A percentile compares a stretch with the other conserved stretches of the same genome.
phyloP scores from a whole-genome alignment of 2,329 filamentous ascomycete species.

The Stemphylium vesicarium region DNA sequence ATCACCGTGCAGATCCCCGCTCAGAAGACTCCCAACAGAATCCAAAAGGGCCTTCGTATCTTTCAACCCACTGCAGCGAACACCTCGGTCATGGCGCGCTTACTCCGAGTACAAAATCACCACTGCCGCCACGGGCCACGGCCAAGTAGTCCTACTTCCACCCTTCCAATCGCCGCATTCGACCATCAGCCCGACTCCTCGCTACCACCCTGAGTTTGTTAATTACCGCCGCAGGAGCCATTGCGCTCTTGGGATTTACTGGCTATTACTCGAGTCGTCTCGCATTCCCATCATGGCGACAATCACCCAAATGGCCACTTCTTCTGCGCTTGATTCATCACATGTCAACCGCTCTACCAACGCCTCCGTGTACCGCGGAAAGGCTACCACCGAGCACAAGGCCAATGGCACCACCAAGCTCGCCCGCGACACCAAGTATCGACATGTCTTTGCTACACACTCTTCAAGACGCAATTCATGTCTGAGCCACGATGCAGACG shows the following conservation, averaged over 20 bases:
- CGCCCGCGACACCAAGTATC: conserved; percentile 69
- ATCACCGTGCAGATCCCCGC: conserved; percentile 24
- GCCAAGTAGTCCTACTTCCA: conserved; percentile 29
- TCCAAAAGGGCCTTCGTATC: conserved; percentile 12
- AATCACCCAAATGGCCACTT: conserved; percentile 28
- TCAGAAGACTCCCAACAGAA: conserved; percentile 29
- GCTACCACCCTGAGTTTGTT: conserved; percentile 6
- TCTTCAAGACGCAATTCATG: conserved; percentile 74
- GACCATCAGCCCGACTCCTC: conserved; percentile 17
- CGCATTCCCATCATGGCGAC: conserved; percentile 40
- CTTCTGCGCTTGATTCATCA: conserved; percentile 32
- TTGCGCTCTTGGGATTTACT: conserved; percentile 6
- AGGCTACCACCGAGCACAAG: conserved; percentile 26
- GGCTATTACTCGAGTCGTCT: conserved; percentile 7
- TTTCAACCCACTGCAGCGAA: conserved; percentile 15
- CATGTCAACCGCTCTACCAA: conserved; percentile 27
- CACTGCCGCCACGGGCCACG: conserved; percentile 14
- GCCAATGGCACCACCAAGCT: conserved; percentile 23
- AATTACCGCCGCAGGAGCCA: conserved; percentile 8
- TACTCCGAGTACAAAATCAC: conserved; percentile 6
- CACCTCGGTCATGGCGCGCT: conserved; percentile 17
- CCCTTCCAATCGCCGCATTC: conserved; percentile 22
- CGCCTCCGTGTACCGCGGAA: conserved; percentile 34
- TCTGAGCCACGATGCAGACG: conserved; percentile 80
- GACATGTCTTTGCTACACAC: conserved; percentile 90